Conservation (phyloP, 805 yeast species). For the Candida sonorensis region DNA sequence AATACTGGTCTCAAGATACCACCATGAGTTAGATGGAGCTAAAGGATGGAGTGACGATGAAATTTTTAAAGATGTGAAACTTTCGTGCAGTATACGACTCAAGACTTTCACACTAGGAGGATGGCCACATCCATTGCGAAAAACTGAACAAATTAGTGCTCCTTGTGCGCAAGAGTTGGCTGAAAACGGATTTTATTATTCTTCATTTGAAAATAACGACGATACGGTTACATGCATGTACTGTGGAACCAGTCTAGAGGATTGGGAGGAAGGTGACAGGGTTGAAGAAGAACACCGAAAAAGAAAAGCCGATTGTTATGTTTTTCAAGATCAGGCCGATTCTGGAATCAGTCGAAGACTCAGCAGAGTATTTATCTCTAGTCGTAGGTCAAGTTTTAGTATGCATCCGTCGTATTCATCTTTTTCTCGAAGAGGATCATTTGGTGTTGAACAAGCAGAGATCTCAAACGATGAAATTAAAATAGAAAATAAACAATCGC, state of each 20-base stretch:
- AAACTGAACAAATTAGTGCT: conserved; percentile 20
- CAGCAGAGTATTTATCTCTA: conserved; percentile 32
- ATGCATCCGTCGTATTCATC: conserved; percentile 3
- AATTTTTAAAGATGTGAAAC: conserved; percentile 30
- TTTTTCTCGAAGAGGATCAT: conserved; percentile 1
- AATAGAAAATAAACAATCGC: too few relatives aligned
- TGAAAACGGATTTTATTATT: conserved; percentile 58
- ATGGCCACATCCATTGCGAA: conserved; percentile 38
- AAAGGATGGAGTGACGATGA: conserved; percentile 17
- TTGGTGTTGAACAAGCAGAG: conserved; percentile 1
- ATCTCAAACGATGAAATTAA: conserved; percentile 5
- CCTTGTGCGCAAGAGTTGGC: conserved; percentile 40
- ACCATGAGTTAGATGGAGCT: conserved; percentile 6
- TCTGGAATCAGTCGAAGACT: conserved; percentile 17
- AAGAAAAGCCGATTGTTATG: conserved; percentile 35
- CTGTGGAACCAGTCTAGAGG: conserved; percentile 58
- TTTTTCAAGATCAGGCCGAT: too few relatives aligned
- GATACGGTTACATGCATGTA: conserved; percentile 58
- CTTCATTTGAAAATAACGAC: conserved; percentile 39
- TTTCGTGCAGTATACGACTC: conserved; percentile 28
- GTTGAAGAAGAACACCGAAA: conserved; percentile 54
- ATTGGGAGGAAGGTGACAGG: conserved; percentile 65
- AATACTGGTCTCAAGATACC: conserved; percentile 12
- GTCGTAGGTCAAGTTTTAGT: neutral
- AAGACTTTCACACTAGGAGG: conserved; percentile 32